phyloP scores from a whole-genome alignment of 495 filamentous ascomycete species.

The Aspergillus panamensis region DNA sequence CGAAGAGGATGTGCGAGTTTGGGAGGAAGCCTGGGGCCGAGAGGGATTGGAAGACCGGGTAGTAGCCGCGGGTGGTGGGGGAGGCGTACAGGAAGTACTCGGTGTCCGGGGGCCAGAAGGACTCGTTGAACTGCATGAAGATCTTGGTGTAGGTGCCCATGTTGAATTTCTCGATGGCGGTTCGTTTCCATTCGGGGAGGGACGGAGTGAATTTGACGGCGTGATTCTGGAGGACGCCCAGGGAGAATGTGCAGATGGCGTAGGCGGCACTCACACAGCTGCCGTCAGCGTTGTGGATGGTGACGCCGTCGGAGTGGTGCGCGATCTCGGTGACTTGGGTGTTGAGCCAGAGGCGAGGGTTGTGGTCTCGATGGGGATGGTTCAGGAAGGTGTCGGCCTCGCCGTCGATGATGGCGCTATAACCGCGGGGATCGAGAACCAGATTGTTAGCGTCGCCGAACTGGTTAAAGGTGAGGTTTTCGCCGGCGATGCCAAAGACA shows the following conservation, averaged over 20 bases:
- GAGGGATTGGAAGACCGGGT: constrained; percentile 69
- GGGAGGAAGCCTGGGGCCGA: constrained; percentile 56
- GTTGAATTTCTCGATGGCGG: constrained; percentile 60
- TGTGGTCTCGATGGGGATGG: constrained; percentile 27
- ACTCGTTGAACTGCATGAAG: constrained; percentile 68
- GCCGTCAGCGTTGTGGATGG: constrained; percentile 52
- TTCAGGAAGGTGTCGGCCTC: constrained; percentile 62
- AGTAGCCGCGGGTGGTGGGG: constrained; percentile 59
- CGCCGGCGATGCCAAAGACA: constrained; percentile 40
- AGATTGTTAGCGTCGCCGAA: constrained; percentile 61
- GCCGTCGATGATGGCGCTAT: constrained; percentile 56
- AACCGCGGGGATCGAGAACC: constrained; percentile 66
- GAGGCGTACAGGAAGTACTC: constrained; percentile 72
- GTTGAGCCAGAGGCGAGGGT: constrained; percentile 57
- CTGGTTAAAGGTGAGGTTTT: constrained; percentile 48
- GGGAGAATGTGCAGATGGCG: constrained; percentile 56
- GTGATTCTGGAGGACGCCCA: constrained; percentile 67
- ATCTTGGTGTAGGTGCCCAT: constrained; percentile 81
- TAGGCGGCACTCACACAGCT: constrained; percentile 60
- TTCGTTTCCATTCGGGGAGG: constrained; percentile 64
- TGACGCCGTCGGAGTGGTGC: constrained; percentile 55
- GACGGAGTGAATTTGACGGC: constrained; percentile 57
- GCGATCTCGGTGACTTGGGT: constrained; percentile 56
- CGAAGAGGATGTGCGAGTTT: constrained; percentile 65
- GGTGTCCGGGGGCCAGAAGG: constrained; percentile 65